These are phyloP conservation scores for Exophiala bonariae DNA, from an alignment of 2,329 filamentous ascomycete species.

Conservation along the genomic window DNA sequence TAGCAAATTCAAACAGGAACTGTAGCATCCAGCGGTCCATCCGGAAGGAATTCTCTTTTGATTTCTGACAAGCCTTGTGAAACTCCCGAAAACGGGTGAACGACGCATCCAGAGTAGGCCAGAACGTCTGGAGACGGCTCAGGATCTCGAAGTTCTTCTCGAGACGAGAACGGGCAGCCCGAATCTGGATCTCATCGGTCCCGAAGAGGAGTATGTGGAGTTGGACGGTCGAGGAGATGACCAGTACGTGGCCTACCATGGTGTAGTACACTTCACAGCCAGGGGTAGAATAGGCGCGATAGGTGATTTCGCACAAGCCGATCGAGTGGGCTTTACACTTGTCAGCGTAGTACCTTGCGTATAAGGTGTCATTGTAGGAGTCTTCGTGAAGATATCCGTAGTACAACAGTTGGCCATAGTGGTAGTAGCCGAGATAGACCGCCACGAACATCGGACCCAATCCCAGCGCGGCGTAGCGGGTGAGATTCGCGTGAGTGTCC, in stretches of 20 bases:
- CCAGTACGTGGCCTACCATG: slow-evolving; percentile 49
- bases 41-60: slow-evolving; percentile 39
- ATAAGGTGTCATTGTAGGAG: slow-evolving; percentile 12
- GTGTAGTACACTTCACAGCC: slow-evolving; percentile 45
- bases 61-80: slow-evolving; percentile 42
- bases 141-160: slow-evolving; percentile 49
- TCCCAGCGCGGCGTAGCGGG: slow-evolving; percentile 37
- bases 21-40: slow-evolving; percentile 46
- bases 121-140: slow-evolving; percentile 41
- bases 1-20: slow-evolving; percentile 31
- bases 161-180: slow-evolving; percentile 36
- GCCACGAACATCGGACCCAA: slow-evolving; percentile 47
- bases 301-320: slow-evolving; percentile 42
- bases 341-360: slow-evolving; percentile 34
- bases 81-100: slow-evolving; percentile 43
- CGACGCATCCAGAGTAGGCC: slow-evolving; percentile 42
- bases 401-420: slow-evolving; percentile 49
- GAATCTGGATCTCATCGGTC: slow-evolving; percentile 37
- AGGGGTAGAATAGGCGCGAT: slow-evolving; percentile 37
- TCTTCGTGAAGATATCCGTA: slow-evolving; percentile 47
- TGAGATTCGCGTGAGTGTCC: slow-evolving; percentile 42
- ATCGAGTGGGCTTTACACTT: slow-evolving; percentile 44
- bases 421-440: slow-evolving; percentile 49
- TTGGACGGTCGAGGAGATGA: slow-evolving; percentile 49
- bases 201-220: slow-evolving; percentile 49